Evolutionary conservation across 306 rosid genomes (phyloP).

Genomic region (Acmispon strigosus): DNA sequence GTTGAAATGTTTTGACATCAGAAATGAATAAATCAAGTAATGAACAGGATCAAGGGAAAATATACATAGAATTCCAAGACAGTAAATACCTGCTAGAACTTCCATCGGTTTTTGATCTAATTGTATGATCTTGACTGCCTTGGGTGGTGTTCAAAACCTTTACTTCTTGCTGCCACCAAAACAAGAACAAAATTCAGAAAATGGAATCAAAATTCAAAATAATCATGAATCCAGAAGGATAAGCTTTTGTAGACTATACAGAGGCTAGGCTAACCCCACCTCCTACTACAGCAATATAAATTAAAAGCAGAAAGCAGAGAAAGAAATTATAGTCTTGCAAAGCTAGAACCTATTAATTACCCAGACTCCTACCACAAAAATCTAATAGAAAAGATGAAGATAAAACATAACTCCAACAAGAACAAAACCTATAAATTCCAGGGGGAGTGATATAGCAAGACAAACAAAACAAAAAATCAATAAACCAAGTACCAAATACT

Average conservation of each 20-base stretch:
- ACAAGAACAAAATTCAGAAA: no score
- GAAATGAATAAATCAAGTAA: not conserved
- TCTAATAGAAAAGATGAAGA: no score
- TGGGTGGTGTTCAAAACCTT: no score
- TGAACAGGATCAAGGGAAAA: not conserved
- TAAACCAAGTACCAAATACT: not conserved
- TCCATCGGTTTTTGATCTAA: no score
- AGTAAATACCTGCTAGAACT: no score
- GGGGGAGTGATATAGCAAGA: not conserved
- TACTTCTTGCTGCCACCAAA: no score
- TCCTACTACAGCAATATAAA: not conserved
- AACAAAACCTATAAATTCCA: not conserved
- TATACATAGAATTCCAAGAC: not conserved
- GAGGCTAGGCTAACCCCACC: not conserved
- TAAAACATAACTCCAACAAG: no score
- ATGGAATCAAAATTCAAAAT: no score
- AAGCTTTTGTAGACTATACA: not conserved
- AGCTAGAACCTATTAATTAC: not conserved
- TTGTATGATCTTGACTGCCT: no score
- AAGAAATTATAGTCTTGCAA: not conserved
- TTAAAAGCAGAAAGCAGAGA: not conserved
- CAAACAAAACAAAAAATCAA: not conserved
- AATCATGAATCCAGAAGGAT: constrained; percentile 5
- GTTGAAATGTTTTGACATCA: not conserved
- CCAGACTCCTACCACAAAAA: no score